Conservation (phyloP, 352 stramenopile species). For the Globisporangium acanthophoron region DNA sequence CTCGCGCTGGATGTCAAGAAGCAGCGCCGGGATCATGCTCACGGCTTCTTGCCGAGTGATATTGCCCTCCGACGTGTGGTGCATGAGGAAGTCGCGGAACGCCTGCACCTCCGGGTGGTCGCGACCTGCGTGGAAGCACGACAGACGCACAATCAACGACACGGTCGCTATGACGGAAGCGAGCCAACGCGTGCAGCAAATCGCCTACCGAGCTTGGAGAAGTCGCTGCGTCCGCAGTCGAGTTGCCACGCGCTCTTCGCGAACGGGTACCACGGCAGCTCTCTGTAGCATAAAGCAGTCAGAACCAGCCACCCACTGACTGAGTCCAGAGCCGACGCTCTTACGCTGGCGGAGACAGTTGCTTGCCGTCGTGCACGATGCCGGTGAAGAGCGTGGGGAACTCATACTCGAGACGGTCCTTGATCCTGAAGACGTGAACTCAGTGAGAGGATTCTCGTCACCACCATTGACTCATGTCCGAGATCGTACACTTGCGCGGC, state of each 20-base stretch:
- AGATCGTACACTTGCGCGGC: slow-evolving; percentile 19
- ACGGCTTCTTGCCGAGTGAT: slow-evolving; percentile 97
- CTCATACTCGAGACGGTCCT: slow-evolving; percentile 34
- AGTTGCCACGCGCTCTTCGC: slow-evolving; percentile 64
- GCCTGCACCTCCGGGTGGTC: slow-evolving; percentile 57
- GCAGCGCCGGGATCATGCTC: slow-evolving; percentile 96
- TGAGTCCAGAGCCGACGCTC: neutral
- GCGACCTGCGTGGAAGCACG: slow-evolving; percentile 21
- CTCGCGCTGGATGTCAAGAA: slow-evolving; percentile 90
- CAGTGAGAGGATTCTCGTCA: neutral
- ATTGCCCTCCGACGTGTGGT: slow-evolving; percentile 86
- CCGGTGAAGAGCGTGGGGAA: slow-evolving; percentile 39
- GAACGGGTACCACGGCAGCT: slow-evolving; percentile 60
- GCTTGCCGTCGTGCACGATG: slow-evolving; percentile 22
- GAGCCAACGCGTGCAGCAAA: neutral
- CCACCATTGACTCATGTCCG: neutral
- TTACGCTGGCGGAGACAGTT: slow-evolving; percentile 32
- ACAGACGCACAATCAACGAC: neutral
- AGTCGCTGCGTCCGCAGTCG: slow-evolving; percentile 56
- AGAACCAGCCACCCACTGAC: neutral
- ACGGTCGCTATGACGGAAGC: neutral
- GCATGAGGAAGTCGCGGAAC: slow-evolving; percentile 92
- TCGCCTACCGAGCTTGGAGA: slow-evolving; percentile 43
- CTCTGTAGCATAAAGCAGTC: slow-evolving; percentile 13
- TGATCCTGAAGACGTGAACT: slow-evolving; percentile 22